Conservation (phyloP, 345 rosid species). For the Hypericum perforatum region DNA sequence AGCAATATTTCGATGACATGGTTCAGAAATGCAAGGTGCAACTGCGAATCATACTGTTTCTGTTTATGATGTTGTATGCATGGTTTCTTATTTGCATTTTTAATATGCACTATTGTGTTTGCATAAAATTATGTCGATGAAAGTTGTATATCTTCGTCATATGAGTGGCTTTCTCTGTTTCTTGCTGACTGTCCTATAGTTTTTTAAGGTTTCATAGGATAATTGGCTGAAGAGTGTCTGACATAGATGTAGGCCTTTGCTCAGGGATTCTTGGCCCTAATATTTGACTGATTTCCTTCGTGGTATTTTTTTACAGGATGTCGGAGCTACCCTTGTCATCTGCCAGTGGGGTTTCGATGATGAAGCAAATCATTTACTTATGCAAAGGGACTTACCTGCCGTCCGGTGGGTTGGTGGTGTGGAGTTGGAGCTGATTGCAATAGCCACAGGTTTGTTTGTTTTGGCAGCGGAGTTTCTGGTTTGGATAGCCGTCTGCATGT, state of each 20-base stretch:
- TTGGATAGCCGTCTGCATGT: not conserved
- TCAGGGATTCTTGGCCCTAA: not conserved
- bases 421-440: slow-evolving; percentile 93
- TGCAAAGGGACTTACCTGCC: slow-evolving; percentile 95
- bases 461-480: no score
- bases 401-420: slow-evolving; percentile 99
- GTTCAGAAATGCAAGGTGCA: slow-evolving; percentile 87
- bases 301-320: slow-evolving; percentile 49
- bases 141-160: no score
- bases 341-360: slow-evolving; percentile 99
- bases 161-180: no score
- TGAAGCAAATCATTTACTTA: slow-evolving; percentile 91
- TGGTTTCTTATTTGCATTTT: no score
- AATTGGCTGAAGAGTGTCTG: no score
- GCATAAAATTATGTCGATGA: no score
- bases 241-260: not conserved
- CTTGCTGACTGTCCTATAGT: no score
- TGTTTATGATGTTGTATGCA: no score
- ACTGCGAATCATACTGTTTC: not conserved
- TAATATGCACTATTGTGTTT: no score
- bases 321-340: slow-evolving; percentile 91
- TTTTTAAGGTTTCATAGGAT: no score
- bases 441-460: slow-evolving; percentile 66
- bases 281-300: not conserved
- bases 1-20: slow-evolving; percentile 91